A percentile compares a stretch with the other conserved stretches of the same genome.
phyloP scores from a whole-genome alignment of 768 basidiomycete species.

The Sporobolomyces phaffii region DNA sequence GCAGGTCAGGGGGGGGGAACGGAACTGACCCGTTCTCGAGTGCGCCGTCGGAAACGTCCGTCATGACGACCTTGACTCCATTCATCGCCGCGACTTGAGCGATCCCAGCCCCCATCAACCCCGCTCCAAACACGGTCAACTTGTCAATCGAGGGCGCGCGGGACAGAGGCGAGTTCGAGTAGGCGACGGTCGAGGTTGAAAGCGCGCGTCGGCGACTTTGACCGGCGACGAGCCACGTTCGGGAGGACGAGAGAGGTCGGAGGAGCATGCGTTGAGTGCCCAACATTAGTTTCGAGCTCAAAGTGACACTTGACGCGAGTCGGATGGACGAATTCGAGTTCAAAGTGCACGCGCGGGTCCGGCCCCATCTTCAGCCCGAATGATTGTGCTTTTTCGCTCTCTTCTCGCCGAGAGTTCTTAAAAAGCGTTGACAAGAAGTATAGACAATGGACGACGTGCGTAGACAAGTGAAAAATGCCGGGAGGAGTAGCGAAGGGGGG shows the following conservation, averaged over 20 bases:
- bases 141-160: constrained; percentile 40
- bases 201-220: background rate
- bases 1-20: background rate
- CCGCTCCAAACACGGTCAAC: constrained; percentile 49
- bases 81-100: constrained; percentile 50
- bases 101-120: constrained; percentile 48
- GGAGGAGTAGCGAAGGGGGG: too few relatives aligned
- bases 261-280: background rate
- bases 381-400: too few relatives aligned
- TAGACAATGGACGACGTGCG: background rate
- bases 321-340: too few relatives aligned
- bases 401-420: too few relatives aligned
- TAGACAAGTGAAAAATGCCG: too few relatives aligned
- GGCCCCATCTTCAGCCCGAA: too few relatives aligned
- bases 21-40: constrained; percentile 29
- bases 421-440: background rate
- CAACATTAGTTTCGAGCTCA: too few relatives aligned
- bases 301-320: too few relatives aligned
- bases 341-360: too few relatives aligned
- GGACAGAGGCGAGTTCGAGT: background rate
- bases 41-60: constrained; percentile 31
- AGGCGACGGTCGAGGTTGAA: background rate
- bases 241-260: too few relatives aligned
- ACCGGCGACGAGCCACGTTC: too few relatives aligned
- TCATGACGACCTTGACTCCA: constrained; percentile 47